Base-by-base conservation (phyloP, 2,329 filamentous ascomycete species). In the Epichloe elymi region DNA sequence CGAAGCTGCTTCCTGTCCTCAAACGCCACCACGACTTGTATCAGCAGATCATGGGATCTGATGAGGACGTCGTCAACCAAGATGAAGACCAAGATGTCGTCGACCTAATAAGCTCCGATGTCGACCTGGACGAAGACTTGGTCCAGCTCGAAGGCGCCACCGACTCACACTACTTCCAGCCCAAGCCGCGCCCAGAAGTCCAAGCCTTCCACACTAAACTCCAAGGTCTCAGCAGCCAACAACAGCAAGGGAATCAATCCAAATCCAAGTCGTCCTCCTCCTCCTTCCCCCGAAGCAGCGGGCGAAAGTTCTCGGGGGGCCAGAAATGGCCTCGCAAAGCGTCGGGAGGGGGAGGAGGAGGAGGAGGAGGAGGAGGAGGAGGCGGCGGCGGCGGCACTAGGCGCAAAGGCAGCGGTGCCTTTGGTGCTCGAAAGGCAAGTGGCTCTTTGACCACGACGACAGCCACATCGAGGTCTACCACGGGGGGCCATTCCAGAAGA, bases 1-100 rank as follows among this genome's bases (percentile, higher is more conserved):
- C 66, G 36, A 73, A 70, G 49, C 80, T 91, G 55, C 62, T 86
- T 38, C 70, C 73, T 1, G 63, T 88, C 5, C 68, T 89, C 45
- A 67, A 70, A 48, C 65, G 68, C 14, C 74, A 71, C 55, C 65
- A 74, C 33, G 53, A 59, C 0, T 66, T 69, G 39, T 82, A 79
- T 57, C 63, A 65, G 35, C 70, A 75, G 44, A 76, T 79, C 59
- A 75, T 75, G 68, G 67, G 67, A n/a, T 56, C 56, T 53, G 53
- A 54, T 36, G 33, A 64, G 44, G 60, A 63, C 40, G 4, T 7
- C 14, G 48, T 17, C 33, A 17, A 37, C 20, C 39, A 37, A 37
- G 48, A 49, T 5, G 38, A 53, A 23, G 57, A 56, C 45, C 60
- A 65, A 51, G 71, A 74, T 20, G 64, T 80, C 30, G 77, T 82